Percentiles rank a stretch among this genome's conserved stretches.
These are phyloP conservation scores for Phlebopus sp. DNA, from an alignment of 1,284 basidiomycete species.

Conservation along the genomic window DNA sequence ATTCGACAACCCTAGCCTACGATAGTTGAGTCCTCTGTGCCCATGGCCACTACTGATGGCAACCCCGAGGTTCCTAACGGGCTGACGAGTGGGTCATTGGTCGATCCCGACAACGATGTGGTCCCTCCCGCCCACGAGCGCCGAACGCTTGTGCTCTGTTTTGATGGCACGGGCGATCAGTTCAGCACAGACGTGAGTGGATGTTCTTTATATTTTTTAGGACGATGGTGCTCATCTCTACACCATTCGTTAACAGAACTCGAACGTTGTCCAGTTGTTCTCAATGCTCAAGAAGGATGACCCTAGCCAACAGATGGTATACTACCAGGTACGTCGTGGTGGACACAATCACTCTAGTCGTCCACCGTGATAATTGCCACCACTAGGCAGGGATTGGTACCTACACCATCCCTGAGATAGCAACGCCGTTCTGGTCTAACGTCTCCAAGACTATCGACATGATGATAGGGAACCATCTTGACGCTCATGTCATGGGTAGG, in stretches of 20 bases:
- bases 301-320: conserved; percentile 48
- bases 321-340: conserved; percentile 47
- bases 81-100: not conserved
- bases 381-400: conserved; percentile 52
- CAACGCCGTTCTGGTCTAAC: conserved; percentile 38
- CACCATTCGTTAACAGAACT: conserved; percentile 31
- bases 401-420: conserved; percentile 46
- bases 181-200: conserved; percentile 50
- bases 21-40: no score
- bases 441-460: conserved; percentile 45
- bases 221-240: not conserved
- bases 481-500: conserved; percentile 49
- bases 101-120: conserved; percentile 22
- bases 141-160: conserved; percentile 53
- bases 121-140: conserved; percentile 34
- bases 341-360: not conserved
- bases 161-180: conserved; percentile 56
- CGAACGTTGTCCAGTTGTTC: conserved; percentile 49
- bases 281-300: conserved; percentile 55
- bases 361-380: not conserved
- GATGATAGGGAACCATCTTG: conserved; percentile 47
- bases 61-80: no score
- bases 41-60: no score
- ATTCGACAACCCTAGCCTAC: no score
- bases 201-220: not conserved